phyloP scores from a whole-genome alignment of 441 rosid species.

The Raphanus hybrid region DNA sequence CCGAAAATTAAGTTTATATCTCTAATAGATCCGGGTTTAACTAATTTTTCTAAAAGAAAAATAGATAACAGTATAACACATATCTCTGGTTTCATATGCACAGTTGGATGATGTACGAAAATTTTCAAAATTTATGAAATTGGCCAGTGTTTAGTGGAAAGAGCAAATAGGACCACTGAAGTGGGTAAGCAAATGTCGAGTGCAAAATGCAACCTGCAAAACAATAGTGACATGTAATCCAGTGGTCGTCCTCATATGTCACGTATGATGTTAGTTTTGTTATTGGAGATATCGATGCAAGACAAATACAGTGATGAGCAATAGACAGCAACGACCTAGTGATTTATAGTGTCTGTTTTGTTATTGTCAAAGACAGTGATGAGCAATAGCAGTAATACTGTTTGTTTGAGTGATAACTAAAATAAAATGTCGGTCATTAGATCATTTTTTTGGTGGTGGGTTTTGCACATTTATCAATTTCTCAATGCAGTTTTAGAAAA shows the following conservation, averaged over 20 bases:
- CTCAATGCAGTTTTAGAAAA: too few relatives aligned
- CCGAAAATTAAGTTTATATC: too few relatives aligned
- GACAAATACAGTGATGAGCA: conserved; percentile 21
- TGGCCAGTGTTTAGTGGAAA: conserved; percentile 31
- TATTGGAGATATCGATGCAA: background rate
- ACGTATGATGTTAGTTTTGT: conserved; percentile 7
- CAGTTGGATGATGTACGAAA: conserved; percentile 10
- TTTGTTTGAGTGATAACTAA: background rate
- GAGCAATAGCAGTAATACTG: background rate
- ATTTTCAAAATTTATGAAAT: conserved; percentile 28
- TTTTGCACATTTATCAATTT: too few relatives aligned
- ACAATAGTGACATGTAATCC: conserved; percentile 32
- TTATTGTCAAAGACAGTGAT: conserved; percentile 8
- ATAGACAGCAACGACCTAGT: background rate
- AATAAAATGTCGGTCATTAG: too few relatives aligned
- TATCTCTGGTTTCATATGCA: conserved; percentile 15
- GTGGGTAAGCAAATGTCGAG: conserved; percentile 44
- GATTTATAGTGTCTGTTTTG: background rate
- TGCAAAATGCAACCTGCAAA: conserved; percentile 31
- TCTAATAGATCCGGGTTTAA: too few relatives aligned
- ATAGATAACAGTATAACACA: background rate
- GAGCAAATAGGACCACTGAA: conserved; percentile 35
- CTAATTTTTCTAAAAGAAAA: too few relatives aligned
- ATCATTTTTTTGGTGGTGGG: too few relatives aligned
- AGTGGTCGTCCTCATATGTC: conserved; percentile 23